Base-by-base conservation (phyloP, 2,329 filamentous ascomycete species). In the Penicillium frequentans region DNA sequence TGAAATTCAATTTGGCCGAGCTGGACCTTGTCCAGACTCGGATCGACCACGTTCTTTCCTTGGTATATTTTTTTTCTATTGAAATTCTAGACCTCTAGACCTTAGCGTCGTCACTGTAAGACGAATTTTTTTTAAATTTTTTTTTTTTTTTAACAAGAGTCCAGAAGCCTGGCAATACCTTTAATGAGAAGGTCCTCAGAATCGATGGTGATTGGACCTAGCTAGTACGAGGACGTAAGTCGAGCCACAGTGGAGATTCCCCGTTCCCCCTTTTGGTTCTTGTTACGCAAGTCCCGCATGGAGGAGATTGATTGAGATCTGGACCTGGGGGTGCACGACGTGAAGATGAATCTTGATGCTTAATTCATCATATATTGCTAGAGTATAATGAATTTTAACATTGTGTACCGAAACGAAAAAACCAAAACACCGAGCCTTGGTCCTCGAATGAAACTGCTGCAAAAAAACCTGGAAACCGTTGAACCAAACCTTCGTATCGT, bases 381-480 rank as follows among this genome's bases (percentile, higher is more conserved):
- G 11, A 31, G 29, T 14, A 31, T 31, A 31, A 33, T 33, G 13
- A 39, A 39, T 19, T 39, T n/a, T 9, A 8, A 19, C n/a, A 39
- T 39, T 19, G 35, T 19, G 7, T 39, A 48, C 31, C 27, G 19
- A 48, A 27, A 19, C 26, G 26, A n/a, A 16, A 37, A 21, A 47
- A 31, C 44, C 44, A 46, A 26, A 39, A 39, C 35, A 39, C n/a
- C 5, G 16, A 16, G 3, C 7, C 5, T 27, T 10, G 48, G 26
- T 24, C 48, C 48, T 50, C 24, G 33, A 37, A 50, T 50, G 23
- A 50, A 50, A 50, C 11, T 13, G 31, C 35, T 14, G 26, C 29
- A 37, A 31, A 31, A 44, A 52, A 53, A 53, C 29, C 50, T 53
- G 50, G 49, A 33, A 53, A 47, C 42, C 43, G 50, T 46, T 53